Base-by-base conservation (phyloP, 257 asterid genomes). In the Solanum appendiculatum region DNA sequence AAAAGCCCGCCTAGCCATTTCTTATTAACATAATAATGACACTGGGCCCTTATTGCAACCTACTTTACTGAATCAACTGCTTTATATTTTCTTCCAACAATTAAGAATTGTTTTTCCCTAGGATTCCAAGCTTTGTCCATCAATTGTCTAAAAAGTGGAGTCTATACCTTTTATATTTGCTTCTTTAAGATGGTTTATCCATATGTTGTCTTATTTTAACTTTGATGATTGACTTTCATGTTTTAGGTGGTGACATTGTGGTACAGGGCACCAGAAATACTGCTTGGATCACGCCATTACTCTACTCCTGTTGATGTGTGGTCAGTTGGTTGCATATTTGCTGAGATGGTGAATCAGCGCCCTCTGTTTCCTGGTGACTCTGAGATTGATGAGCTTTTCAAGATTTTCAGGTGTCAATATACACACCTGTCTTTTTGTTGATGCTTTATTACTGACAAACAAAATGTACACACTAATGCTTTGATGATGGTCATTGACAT, bases 191-290 rank as follows among this genome's bases (percentile, higher is more conserved):
- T 51, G 69, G 29, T 48, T 29, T 80, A 10, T 31, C 44, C 68
- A 27, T 48, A 31, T 81, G 20, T 31, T 44, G 25, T 36, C 31
- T 42, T 44, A 1, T 25, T 84, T 36, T 72, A 25, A 29, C 46
- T 39, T 51, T 83, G 58, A 27, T 58, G 40, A 37, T 33, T 86
- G 66, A 33, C 20, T 73, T 80, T 51, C 69, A 60, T 90, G 64
- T 82, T 88, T 87, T 90, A 96, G 99, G 99, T 95, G 84, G 99
- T 96, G 86, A 97, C 99, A 21, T 92, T 97, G 82, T 97, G 99
- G 99, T 97, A 97, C 86, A 94, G 99, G 89, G 99, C 99, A 88
- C 99, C 99, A 83, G 99, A 97, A 91, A 95, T 97, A 87, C 94
- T 97, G 85, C 98, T 97, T 85, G 98, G 98, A 86, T 94, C 98